Base-by-base conservation (phyloP, 225 moss, liverwort and hornwort species). In the Sphagnum contortum region DNA sequence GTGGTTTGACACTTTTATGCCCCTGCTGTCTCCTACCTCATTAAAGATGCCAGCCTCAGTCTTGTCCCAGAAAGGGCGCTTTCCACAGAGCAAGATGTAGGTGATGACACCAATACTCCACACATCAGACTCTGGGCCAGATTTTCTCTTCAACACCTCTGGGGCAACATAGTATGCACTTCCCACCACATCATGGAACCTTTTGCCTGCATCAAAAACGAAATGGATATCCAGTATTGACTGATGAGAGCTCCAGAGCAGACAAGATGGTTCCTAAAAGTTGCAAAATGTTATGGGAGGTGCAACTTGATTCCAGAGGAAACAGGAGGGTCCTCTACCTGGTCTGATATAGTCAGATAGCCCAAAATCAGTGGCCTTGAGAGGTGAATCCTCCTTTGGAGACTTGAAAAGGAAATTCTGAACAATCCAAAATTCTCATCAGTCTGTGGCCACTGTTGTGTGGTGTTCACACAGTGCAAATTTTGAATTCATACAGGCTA, bases 161-260 rank as follows among this genome's bases (percentile, higher is more conserved):
- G 95, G 95, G 13, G 95, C 95, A 64, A 96, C 90, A 76, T 92
- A 96, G 73, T 92, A 96, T n/a, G 95, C 95, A 65, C 95, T 96
- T 59, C 95, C 95, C 47, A 96, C 95, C 59, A 96, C 95, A 76
- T 96, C 95, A 68, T 85, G 90, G 63, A 92, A 96, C 65, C 92
- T 77, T 71, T 75, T 90, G 49, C 92, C 95, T 77, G 69, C 67
- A 66, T 63, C 62, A 50, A 29, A 29, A 29, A 29, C 29, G 29
- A 29, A 29, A 29, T 29, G 29, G 29, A 29, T 29, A 29, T 29
- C 29, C 29, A 29, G 29, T 29, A 29, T 29, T 29, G 29, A 29
- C 29, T 29, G 29, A 29, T 29, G 29, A 29, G 29, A 29, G 29
- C 29, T 29, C 29, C 29, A 29, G 29, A 29, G 29, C 29, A 29